Evolutionary conservation across 2,329 filamentous ascomycete species (phyloP), one percentile per base, ranked within the genome.

Genomic region (Ophiostoma triangulosporum): DNA sequence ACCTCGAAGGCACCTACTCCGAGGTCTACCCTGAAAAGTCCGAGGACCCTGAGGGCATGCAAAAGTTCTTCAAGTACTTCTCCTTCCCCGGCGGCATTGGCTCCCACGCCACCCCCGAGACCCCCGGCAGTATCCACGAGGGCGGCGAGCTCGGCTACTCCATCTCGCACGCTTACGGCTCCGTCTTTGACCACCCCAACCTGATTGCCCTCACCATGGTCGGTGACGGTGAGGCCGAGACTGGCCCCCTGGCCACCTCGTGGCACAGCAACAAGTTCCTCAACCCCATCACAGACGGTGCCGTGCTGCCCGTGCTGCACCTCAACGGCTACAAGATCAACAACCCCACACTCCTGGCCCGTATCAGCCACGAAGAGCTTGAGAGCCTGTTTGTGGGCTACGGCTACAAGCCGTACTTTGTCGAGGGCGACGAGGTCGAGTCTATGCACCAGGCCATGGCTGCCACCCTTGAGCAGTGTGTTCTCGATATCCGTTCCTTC

Each of bases 281-380:
- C 58, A 88, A 89, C 63, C 86, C 86, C 4, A 83, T 86, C 60
- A 83, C 77, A 0, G 85, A 89, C 61, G 86, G 86, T 29, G 86
- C 84, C 35, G 86, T 90, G 7, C 73, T 90, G 1, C 86, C 86
- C 0, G 80, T 90, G 6, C 74, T 90, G 11, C 84, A 90, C 65
- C 73, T 90, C 32, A 90, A 90, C 61, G 86, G 86, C 48, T 90
- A 89, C 75, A 90, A 90, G 73, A 89, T 89, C 71, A 86, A 87
- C 71, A 87, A 88, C 66, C 84, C 84, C 8, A 89, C 81, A 5
- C 64, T 90, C 0, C 75, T 89, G 15, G 80, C 85, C 14, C 80
- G 86, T 59, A 83, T 90, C 62, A 78, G 78, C 43, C 84, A 88
- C 64, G 78, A 84, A 57, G 86, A 90, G 67, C 73, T 90, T 6